Evolutionary conservation across 2,329 filamentous ascomycete genomes (phyloP), one percentile per base, ranked within the genome.

Genomic region (Camptophora hylomeconis): DNA sequence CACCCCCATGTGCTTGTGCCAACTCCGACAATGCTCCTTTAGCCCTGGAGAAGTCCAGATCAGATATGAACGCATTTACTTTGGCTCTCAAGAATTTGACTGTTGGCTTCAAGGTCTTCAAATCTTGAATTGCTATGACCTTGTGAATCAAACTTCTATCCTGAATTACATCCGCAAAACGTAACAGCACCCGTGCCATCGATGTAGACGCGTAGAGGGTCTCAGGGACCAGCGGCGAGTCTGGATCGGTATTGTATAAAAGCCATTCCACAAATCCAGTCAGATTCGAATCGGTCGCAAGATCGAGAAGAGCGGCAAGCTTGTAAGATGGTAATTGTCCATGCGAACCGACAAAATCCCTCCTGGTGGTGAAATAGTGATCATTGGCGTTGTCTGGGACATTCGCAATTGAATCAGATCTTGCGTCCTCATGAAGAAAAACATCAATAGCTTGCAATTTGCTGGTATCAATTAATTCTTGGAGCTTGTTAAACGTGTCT

Each of bases 191-290:
- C 8, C 68, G 60, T 3, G 62, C 57, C 14, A 75, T 50, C 26
- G 51, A 50, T 17, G 57, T 57, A 36, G 68, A 50, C 3, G 43
- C 44, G 39, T 69, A 72, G 15, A 58, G 38, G 12, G 45, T 42
- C 8, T 45, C 40, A 13, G 57, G 49, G 14, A 74, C 67, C 3
- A 65, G 36, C n/a, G 67, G 65, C 0, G 65, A 67, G 39, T 72
- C 67, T 9, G 67, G 38, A 37, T 69, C 67, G 7, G 57, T 42
- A 1, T 60, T 61, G 31, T 61, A 58, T 1, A 74, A 48, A 8
- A 75, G 48, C 60, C 63, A 70, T 17, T 59, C 53, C 3, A 63
- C 68, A 30, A 73, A 53, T 10, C 60, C 56, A 34, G 57, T 64
- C 5, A 57, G 47, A 28, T 56, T 54, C 9, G 58, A 51, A 12